These are phyloP conservation scores for Gaillardinia entomophila DNA, from an alignment of 805 yeast species.

Conservation along the genomic window DNA sequence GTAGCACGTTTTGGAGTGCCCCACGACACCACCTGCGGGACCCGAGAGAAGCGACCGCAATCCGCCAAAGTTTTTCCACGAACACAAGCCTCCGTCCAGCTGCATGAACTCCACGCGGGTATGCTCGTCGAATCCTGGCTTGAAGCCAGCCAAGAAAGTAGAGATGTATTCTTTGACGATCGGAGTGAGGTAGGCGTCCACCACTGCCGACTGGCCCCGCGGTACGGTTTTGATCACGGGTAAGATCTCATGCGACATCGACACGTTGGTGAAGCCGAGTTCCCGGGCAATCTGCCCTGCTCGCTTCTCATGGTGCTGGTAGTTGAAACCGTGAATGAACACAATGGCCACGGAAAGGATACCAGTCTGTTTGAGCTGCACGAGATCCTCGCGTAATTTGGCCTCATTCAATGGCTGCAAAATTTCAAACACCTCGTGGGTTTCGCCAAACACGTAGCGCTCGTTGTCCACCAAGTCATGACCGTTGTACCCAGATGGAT, in stretches of 20 bases:
- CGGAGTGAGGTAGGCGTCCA: slow-evolving; percentile 82
- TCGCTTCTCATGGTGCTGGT: slow-evolving; percentile 55
- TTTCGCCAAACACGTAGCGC: slow-evolving; percentile 44
- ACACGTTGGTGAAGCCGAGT: slow-evolving; percentile 64
- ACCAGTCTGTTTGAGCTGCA: slow-evolving; percentile 47
- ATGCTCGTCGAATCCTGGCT: slow-evolving; percentile 34
- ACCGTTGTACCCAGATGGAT: slow-evolving; percentile 12
- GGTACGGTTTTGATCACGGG: slow-evolving; percentile 78
- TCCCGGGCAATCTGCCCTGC: slow-evolving; percentile 44
- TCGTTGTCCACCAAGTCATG: slow-evolving; percentile 14
- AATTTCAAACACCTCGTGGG: slow-evolving; percentile 64
- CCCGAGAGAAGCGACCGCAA: slow-evolving; percentile 14
- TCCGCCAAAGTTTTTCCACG: slow-evolving; percentile 10
- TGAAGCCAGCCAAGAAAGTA: slow-evolving; percentile 58
- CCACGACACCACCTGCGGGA: slow-evolving; percentile 20
- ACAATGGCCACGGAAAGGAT: slow-evolving; percentile 68
- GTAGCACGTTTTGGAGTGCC: slow-evolving; percentile 12
- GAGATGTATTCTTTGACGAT: slow-evolving; percentile 60
- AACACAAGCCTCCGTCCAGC: slow-evolving; percentile 15
- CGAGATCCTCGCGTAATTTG: slow-evolving; percentile 38
- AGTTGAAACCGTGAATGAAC: slow-evolving; percentile 68
- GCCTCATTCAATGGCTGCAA: slow-evolving; percentile 44
- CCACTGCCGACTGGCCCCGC: slow-evolving; percentile 71
- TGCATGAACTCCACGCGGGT: slow-evolving; percentile 16
- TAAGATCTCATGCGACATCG: slow-evolving; percentile 61